These are phyloP conservation scores for Apiotrichum akiyoshidainum DNA, from an alignment of 1,284 basidiomycete species.

Conservation along the genomic window DNA sequence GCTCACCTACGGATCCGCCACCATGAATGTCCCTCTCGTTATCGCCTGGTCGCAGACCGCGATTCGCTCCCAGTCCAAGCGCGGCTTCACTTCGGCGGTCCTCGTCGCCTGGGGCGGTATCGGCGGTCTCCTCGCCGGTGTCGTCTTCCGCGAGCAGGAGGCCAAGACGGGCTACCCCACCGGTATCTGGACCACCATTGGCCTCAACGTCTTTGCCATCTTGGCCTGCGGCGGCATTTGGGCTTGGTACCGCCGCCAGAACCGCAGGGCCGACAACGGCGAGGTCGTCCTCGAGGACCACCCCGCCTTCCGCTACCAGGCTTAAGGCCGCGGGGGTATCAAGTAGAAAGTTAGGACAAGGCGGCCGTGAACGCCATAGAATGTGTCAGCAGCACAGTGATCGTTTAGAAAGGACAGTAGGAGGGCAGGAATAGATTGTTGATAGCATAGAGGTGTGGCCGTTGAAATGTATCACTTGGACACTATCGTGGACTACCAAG, in stretches of 20 bases:
- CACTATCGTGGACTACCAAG: too few species aligned
- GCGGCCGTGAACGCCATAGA: too few species aligned
- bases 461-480: too few species aligned
- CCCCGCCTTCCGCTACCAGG: slow-evolving; percentile 18
- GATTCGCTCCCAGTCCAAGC: slow-evolving; percentile 51
- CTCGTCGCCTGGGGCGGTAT: slow-evolving; percentile 21
- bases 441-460: too few species aligned
- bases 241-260: slow-evolving; percentile 13
- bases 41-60: slow-evolving; percentile 48
- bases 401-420: too few species aligned
- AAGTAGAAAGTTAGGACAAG: background rate
- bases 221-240: slow-evolving; percentile 11
- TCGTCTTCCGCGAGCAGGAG: slow-evolving; percentile 21
- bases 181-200: slow-evolving; percentile 19
- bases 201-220: slow-evolving; percentile 9
- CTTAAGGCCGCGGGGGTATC: slow-evolving; percentile 15
- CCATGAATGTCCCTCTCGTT: slow-evolving; percentile 39
- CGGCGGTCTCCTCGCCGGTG: slow-evolving; percentile 18
- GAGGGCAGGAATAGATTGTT: too few species aligned
- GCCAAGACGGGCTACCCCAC: slow-evolving; percentile 15
- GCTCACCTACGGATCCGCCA: slow-evolving; percentile 40
- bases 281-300: slow-evolving; percentile 10
- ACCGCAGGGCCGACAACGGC: slow-evolving; percentile 13
- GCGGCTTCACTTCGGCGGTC: slow-evolving; percentile 26
- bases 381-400: background rate